These are phyloP conservation scores for Clitoria ternatea DNA, from an alignment of 306 rosid genomes.

Conservation along the genomic window DNA sequence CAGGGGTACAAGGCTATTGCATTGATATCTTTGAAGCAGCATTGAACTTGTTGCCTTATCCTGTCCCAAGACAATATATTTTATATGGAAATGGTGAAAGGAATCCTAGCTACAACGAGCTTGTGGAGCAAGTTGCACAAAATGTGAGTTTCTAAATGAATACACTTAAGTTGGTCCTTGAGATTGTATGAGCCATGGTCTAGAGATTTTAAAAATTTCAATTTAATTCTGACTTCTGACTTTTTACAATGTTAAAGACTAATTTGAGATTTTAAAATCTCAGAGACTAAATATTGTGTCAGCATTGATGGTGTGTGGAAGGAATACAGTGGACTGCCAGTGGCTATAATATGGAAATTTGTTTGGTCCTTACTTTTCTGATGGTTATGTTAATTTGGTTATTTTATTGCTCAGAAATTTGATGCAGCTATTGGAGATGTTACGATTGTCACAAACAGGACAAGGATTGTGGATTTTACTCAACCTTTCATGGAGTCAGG, in stretches of 20 bases:
- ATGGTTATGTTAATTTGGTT: slow-evolving; percentile 8
- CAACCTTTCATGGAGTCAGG: slow-evolving; percentile 81
- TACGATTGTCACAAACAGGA: slow-evolving; percentile 74
- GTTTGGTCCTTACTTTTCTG: not conserved
- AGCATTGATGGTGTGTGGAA: not conserved
- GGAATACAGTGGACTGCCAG: not conserved
- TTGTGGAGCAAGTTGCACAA: slow-evolving; percentile 52
- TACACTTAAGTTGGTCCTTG: no score
- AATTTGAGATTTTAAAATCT: no score
- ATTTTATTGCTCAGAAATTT: slow-evolving; percentile 45
- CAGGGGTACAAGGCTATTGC: slow-evolving; percentile 70
- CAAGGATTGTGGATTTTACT: slow-evolving; percentile 80
- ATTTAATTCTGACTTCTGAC: no score
- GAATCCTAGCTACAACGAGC: slow-evolving; percentile 45
- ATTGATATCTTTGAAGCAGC: slow-evolving; percentile 90
- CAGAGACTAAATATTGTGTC: not conserved
- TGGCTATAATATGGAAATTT: not conserved
- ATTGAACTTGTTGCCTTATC: slow-evolving; percentile 65
- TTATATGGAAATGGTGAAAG: slow-evolving; percentile 64
- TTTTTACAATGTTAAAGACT: no score
- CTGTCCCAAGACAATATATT: slow-evolving; percentile 62
- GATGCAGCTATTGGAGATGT: slow-evolving; percentile 90
- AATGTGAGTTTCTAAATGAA: slow-evolving; percentile 70
- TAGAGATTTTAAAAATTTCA: no score
- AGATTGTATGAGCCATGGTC: no score